Evolutionary conservation across 2,329 filamentous ascomycete genomes (phyloP).

Genomic region (Microthyrium microscopicum): DNA sequence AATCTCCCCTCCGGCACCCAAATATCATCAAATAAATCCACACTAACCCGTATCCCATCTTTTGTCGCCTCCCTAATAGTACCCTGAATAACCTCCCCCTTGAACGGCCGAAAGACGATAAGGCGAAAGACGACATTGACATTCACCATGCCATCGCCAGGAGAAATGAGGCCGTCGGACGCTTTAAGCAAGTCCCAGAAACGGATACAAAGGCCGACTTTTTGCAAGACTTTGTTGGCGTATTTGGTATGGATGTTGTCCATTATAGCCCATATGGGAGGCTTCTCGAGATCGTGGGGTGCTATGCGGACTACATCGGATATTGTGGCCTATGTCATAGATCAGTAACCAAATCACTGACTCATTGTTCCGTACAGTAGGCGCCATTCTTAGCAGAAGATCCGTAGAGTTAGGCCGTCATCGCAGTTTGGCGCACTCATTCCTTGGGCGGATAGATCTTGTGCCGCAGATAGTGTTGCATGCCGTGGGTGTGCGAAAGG

Average conservation of each 20-base stretch:
- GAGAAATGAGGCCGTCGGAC: conserved; percentile 85
- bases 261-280: conserved; percentile 70
- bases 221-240: conserved; percentile 87
- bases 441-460: not conserved
- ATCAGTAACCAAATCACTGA: not conserved
- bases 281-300: conserved; percentile 74
- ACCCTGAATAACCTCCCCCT: conserved; percentile 81
- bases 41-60: conserved; percentile 43
- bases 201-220: conserved; percentile 83
- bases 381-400: not conserved
- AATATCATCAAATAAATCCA: conserved; percentile 91
- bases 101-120: conserved; percentile 89
- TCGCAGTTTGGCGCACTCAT: not conserved
- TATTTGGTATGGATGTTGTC: conserved; percentile 97
- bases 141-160: conserved; percentile 82
- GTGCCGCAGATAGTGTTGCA: not conserved
- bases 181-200: conserved; percentile 81
- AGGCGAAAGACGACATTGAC: conserved; percentile 92
- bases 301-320: conserved; percentile 87
- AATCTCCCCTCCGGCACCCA: conserved; percentile 53
- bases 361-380: no score
- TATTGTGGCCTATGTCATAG: conserved; percentile 58
- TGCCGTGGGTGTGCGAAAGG: not conserved
- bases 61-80: conserved; percentile 47
- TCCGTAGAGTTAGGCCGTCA: not conserved